Conservation (phyloP, 495 filamentous ascomycete species). For the Parachaetomium inaequale region DNA sequence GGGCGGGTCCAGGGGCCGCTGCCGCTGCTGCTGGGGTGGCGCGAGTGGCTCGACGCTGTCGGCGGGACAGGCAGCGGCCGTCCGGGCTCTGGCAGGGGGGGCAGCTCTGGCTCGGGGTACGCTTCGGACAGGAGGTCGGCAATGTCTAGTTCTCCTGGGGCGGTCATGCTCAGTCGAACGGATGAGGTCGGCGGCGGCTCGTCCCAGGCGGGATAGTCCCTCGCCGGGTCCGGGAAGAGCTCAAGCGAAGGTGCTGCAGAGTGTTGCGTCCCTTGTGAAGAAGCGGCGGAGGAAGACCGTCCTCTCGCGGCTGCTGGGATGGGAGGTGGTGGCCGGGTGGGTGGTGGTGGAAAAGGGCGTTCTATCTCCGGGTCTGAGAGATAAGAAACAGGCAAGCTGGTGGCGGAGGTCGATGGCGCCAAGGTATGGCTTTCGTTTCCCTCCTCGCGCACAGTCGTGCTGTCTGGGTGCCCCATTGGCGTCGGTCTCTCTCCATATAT, state of each 20-base stretch:
- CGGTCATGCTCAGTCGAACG: neutral
- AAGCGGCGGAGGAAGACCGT: neutral
- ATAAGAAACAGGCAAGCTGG: too few relatives aligned
- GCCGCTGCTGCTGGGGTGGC: constrained; percentile 7
- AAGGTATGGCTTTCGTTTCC: neutral
- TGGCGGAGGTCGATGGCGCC: neutral
- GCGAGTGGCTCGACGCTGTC: neutral
- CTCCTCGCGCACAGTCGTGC: neutral
- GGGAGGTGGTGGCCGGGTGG: constrained; percentile 2
- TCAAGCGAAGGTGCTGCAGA: neutral
- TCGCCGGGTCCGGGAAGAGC: neutral
- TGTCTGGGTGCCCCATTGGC: neutral
- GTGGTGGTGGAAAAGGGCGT: neutral
- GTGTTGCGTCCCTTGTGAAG: neutral
- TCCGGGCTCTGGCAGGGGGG: neutral
- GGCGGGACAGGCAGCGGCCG: neutral
- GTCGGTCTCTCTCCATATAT: neutral
- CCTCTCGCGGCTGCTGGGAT: neutral
- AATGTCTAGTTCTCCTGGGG: neutral
- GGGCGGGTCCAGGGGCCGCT: constrained; percentile 11
- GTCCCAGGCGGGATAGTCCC: neutral
- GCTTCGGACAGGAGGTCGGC: neutral
- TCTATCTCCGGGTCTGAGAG: neutral
- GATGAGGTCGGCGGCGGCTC: neutral
- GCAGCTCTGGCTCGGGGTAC: neutral